These are phyloP conservation scores for Fusarium camptoceras DNA, from an alignment of 2,329 filamentous ascomycete genomes.

Conservation along the genomic window DNA sequence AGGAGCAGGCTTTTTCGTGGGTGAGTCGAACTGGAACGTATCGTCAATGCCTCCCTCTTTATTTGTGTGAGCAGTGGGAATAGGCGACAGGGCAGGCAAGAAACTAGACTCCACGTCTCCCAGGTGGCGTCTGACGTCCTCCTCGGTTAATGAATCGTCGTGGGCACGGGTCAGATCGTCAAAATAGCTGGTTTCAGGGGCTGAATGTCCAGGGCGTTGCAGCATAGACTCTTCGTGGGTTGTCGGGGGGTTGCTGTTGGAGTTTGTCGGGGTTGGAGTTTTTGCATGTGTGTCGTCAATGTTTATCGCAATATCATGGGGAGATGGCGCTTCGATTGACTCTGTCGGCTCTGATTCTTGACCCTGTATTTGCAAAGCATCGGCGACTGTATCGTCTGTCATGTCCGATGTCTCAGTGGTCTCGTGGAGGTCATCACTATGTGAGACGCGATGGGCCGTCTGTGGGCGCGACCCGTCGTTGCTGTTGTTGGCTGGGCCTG, in stretches of 20 bases:
- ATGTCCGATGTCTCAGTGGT: conserved; percentile 35
- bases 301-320: conserved; percentile 35
- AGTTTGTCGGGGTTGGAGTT: conserved; percentile 12
- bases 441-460: conserved; percentile 45
- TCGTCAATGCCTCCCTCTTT: conserved; percentile 60
- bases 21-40: conserved; percentile 68
- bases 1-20: conserved; percentile 50
- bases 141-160: conserved; percentile 65
- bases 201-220: conserved; percentile 37
- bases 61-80: conserved; percentile 59
- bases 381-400: conserved; percentile 28
- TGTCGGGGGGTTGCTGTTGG: conserved; percentile 14
- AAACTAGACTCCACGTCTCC: conserved; percentile 76
- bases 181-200: conserved; percentile 56
- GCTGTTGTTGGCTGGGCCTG: conserved; percentile 26
- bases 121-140: conserved; percentile 66
- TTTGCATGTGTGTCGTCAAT: conserved; percentile 28
- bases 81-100: conserved; percentile 67
- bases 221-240: conserved; percentile 32
- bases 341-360: conserved; percentile 5
- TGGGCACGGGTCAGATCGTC: conserved; percentile 52
- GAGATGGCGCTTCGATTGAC: conserved; percentile 23
- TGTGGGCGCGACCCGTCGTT: conserved; percentile 38
- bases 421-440: conserved; percentile 23
- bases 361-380: conserved; percentile 18